Base-by-base conservation (phyloP, 129 eudicot genomes). In the Mikania micrantha region DNA sequence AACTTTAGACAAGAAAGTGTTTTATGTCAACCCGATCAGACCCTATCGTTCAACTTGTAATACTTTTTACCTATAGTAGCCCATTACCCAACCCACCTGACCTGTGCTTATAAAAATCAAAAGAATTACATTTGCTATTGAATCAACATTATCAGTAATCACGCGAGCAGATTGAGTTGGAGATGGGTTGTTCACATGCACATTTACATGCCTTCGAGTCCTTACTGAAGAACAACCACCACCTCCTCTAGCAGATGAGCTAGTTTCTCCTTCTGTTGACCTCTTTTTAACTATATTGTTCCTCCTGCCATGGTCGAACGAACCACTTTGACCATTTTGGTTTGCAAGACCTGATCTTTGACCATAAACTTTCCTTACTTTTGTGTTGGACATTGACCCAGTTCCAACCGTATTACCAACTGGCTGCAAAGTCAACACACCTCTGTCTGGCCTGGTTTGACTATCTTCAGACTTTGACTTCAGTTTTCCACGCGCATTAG, bases 71-170 rank as follows among this genome's bases (percentile, higher is more conserved):
- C 50, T n/a, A 15, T 42, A 1, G 15, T 19, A 48, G 15, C 22
- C 52, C 52, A 42, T 19, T 11, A 42, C 20, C 20, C 52, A 45
- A 21, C 64, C 64, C 12, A 22, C 21, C 40, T 24, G 11, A 7
- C 15, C 42, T 25, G 32, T 15, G 34, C 24, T 25, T n/a, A 40
- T 10, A 67, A 36, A 24, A 53, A 22, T 36, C 7, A 44, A 11
- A 11, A 25, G 13, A 41, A 24, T 60, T 87, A 91, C 97, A 88
- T 88, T 90, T 34, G 94, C 97, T 66, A 85, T 80, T 8, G 87
- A 81, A 66, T 81, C 86, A 69, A 85, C 78, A 77, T 83, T 78
- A 73, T 84, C 69, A n/a, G 60, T 11, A 20, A 66, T 44, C 58
- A 29, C 38, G 42, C 52, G 40, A 67, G 76, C 31, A 64, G 80